Evolutionary conservation across 805 yeast species (phyloP).

Genomic region (Cyberlindnera euphorbiae): DNA sequence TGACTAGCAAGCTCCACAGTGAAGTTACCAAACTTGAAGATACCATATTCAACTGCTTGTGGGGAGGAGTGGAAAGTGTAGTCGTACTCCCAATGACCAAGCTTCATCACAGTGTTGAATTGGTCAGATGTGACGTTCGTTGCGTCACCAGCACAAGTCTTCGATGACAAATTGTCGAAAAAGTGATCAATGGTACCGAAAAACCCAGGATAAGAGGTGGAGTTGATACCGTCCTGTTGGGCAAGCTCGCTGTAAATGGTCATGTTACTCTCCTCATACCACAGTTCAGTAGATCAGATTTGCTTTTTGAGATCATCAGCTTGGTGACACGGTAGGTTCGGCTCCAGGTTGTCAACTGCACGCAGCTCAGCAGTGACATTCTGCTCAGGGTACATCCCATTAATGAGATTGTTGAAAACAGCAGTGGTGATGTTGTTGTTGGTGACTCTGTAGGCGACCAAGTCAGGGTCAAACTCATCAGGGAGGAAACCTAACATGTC

Average conservation of each 20-base stretch:
- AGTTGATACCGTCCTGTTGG: slow-evolving; percentile 20
- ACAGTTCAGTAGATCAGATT: slow-evolving; percentile 27
- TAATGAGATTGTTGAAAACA: slow-evolving; percentile 33
- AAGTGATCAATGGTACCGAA: slow-evolving; percentile 36
- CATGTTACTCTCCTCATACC: slow-evolving; percentile 33
- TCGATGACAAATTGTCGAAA: slow-evolving; percentile 37
- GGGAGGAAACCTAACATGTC: slow-evolving; percentile 32
- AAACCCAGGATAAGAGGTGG: slow-evolving; percentile 19
- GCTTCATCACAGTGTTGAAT: slow-evolving; percentile 36
- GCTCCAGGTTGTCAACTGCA: slow-evolving; percentile 34
- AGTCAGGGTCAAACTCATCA: slow-evolving; percentile 28
- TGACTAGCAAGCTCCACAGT: slow-evolving; percentile 32
- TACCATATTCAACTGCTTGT: slow-evolving; percentile 33
- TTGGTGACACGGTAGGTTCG: slow-evolving; percentile 30
- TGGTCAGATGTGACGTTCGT: slow-evolving; percentile 28
- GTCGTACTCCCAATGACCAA: slow-evolving; percentile 42
- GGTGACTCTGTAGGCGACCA: slow-evolving; percentile 32
- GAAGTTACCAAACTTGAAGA: slow-evolving; percentile 32
- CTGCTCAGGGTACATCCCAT: slow-evolving; percentile 34
- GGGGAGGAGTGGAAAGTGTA: slow-evolving; percentile 31
- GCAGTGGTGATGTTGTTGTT: slow-evolving; percentile 36
- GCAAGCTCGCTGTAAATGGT: slow-evolving; percentile 26
- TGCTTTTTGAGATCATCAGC: slow-evolving; percentile 25
- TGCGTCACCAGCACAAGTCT: slow-evolving; percentile 35
- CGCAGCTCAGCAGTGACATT: slow-evolving; percentile 30